A percentile compares a stretch with the other conserved stretches of the same genome.
phyloP scores from a whole-genome alignment of 1,284 basidiomycete genomes.

The Malassezia slooffiae region DNA sequence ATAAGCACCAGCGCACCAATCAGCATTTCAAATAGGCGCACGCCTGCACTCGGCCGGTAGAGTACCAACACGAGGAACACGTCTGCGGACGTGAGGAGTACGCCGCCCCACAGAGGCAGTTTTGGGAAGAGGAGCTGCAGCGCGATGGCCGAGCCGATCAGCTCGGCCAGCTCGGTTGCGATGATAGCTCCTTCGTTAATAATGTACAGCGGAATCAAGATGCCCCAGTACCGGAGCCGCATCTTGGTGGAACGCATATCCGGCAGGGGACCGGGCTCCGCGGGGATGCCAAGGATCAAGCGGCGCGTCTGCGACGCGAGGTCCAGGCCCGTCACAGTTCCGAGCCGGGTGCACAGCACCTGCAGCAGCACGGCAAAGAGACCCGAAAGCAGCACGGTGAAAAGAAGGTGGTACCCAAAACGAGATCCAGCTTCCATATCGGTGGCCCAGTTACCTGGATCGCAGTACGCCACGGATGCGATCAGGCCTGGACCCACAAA shows the following conservation, averaged over 20 bases:
- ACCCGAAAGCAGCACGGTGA: conserved; percentile 71
- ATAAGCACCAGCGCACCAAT: conserved; percentile 54
- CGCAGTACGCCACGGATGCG: conserved; percentile 35
- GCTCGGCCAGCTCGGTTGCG: conserved; percentile 53
- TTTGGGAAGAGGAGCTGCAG: conserved; percentile 68
- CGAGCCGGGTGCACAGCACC: conserved; percentile 53
- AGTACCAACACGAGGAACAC: conserved; percentile 60
- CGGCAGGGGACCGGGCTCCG: not conserved
- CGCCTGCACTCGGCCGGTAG: conserved; percentile 46
- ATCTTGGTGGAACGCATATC: conserved; percentile 56
- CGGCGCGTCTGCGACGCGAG: conserved; percentile 28
- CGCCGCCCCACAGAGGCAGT: conserved; percentile 49
- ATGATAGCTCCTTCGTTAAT: conserved; percentile 66
- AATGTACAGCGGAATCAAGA: conserved; percentile 50
- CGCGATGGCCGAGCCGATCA: conserved; percentile 69
- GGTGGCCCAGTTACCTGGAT: conserved; percentile 44
- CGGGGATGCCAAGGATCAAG: conserved; percentile 21
- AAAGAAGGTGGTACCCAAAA: conserved; percentile 68
- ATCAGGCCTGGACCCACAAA: conserved; percentile 36
- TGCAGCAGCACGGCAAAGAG: conserved; percentile 71
- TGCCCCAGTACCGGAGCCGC: conserved; percentile 45
- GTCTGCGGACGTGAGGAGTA: conserved; percentile 71
- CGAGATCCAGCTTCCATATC: conserved; percentile 44
- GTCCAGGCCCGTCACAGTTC: conserved; percentile 50
- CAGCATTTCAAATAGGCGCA: conserved; percentile 56